Base-by-base conservation (phyloP, 768 basidiomycete species). In the Termitomyces sp. region DNA sequence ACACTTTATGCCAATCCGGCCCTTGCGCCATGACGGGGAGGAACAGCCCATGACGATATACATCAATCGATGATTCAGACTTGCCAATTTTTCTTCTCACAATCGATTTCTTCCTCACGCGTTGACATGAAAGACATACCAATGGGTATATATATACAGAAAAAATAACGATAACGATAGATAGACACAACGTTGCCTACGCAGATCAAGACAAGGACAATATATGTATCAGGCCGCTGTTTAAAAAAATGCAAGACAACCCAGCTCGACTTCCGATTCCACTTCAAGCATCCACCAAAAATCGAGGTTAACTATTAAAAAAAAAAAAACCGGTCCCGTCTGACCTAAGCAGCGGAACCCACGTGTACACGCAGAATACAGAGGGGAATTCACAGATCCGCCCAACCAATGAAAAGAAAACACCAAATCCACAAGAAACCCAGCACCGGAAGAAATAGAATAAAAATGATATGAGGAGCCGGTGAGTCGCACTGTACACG, bases 1-100 rank as follows among this genome's bases (percentile, higher is more conserved):
- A 84, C 83, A 85, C 71, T 44, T 73, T 78, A 61, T 85, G 84
- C 84, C 83, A 84, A 42, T 67, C 66, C 19, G 64, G 45, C 50
- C 43, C 57, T 30, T 45, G 49, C 6, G 63, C 44, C 61, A 62
- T 62, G 55, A 23, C 2, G 23, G 23, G 23, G 23, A 23, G 23
- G 23, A n/a, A n/a, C n/a, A n/a, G n/a, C n/a, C n/a, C 26, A 12
- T 43, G 38, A 53, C 19, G 31, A 45, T 49, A 46, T 54, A 26
- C 49, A 41, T 58, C 35, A 54, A 33, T 21, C 19, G 31, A 55
- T 47, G 23, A 35, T 15, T 31, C 44, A 5, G 23, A 42, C 19
- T 44, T 45, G 14, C 37, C 8, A 3, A 14, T 14, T 33, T 33
- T 21, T 40, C 9, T n/a, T 38, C 14, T 21, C 44, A 38, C 37